Percentiles rank a stretch among this genome's conserved stretches.
These are phyloP conservation scores for Melastoma candidum DNA, from an alignment of 441 rosid genomes.

Conservation along the genomic window DNA sequence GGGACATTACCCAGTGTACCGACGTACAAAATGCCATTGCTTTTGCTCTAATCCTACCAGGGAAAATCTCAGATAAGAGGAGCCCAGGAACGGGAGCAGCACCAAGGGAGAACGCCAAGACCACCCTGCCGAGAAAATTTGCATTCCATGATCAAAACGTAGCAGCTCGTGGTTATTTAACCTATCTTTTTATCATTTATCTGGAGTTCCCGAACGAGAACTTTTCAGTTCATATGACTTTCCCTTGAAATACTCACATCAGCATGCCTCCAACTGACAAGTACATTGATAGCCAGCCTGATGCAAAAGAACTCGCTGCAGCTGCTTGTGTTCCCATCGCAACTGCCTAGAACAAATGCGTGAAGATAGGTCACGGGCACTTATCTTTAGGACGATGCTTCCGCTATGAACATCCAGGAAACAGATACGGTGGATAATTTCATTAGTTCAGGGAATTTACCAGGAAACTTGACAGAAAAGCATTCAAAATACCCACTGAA, in stretches of 20 bases:
- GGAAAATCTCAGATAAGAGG: constrained; percentile 65
- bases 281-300: constrained; percentile 37
- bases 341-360: constrained; percentile 28
- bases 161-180: neutral
- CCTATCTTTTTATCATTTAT: constrained; percentile 1
- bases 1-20: constrained; percentile 56
- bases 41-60: constrained; percentile 57
- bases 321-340: constrained; percentile 46
- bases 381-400: no score
- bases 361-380: constrained; percentile 10
- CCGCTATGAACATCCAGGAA: no score
- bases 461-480: no score
- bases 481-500: no score
- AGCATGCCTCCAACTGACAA: constrained; percentile 69
- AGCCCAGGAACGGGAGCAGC: constrained; percentile 74
- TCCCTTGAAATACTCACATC: constrained; percentile 32
- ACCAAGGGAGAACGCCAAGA: constrained; percentile 49
- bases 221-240: neutral
- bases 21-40: constrained; percentile 65
- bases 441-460: no score
- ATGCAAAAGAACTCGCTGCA: constrained; percentile 38
- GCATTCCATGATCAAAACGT: neutral
- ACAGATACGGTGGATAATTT: no score
- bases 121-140: constrained; percentile 39
- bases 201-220: neutral